Conservation (phyloP, 1,139 yeast genomes). For the Hyphopichia fennica region DNA sequence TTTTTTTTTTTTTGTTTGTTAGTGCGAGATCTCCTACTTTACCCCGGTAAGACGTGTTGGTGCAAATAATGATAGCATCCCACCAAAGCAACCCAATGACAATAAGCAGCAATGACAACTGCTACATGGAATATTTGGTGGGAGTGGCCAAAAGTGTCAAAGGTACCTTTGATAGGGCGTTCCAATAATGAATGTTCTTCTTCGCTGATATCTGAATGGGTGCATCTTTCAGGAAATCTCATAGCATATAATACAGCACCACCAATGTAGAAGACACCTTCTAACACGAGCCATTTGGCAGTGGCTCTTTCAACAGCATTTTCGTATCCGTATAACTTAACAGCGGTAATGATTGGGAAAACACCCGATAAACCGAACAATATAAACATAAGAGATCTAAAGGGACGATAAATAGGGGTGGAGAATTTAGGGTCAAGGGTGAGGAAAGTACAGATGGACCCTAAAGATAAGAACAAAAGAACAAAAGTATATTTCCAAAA, state of each 20-base stretch:
- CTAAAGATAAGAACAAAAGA: constrained; percentile 52
- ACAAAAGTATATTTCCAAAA: constrained; percentile 44
- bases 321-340: constrained; percentile 28
- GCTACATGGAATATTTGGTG: constrained; percentile 86
- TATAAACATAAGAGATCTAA: constrained; percentile 77
- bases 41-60: constrained; percentile 6
- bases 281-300: constrained; percentile 60
- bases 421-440: constrained; percentile 69
- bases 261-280: constrained; percentile 69
- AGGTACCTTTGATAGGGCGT: constrained; percentile 31
- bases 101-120: constrained; percentile 78
- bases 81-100: constrained; percentile 70
- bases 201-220: constrained; percentile 39
- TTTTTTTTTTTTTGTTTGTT: neutral
- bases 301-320: constrained; percentile 55
- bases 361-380: constrained; percentile 78
- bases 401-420: constrained; percentile 69
- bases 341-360: constrained; percentile 63
- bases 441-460: constrained; percentile 59
- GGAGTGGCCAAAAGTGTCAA: constrained; percentile 77
- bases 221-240: constrained; percentile 72
- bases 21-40: neutral
- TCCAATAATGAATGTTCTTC: constrained; percentile 10
- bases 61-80: constrained; percentile 58
- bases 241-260: constrained; percentile 83